Percentiles rank a stretch among this genome's conserved stretches.
These are phyloP conservation scores for Kluyveromyces starmeri DNA, from an alignment of 805 yeast species.

Conservation along the genomic window DNA sequence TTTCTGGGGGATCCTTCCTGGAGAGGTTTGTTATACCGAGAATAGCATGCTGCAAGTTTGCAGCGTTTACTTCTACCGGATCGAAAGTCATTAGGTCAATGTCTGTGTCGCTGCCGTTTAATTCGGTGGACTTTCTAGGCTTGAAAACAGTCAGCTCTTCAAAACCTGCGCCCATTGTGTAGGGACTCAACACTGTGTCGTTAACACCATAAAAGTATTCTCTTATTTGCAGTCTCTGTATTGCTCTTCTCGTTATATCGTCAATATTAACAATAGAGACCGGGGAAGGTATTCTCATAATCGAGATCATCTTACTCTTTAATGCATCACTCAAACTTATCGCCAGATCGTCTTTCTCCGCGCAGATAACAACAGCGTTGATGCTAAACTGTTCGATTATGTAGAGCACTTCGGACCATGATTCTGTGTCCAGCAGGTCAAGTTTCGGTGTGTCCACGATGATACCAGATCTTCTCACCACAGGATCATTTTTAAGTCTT, in stretches of 20 bases:
- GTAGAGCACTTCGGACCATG: slow-evolving; percentile 11
- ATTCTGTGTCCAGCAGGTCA: slow-evolving; percentile 12
- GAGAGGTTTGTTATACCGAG: slow-evolving; percentile 53
- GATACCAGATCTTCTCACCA: slow-evolving; percentile 27
- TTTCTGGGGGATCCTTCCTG: slow-evolving; percentile 38
- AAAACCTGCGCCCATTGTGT: slow-evolving; percentile 65
- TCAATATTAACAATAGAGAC: slow-evolving; percentile 74
- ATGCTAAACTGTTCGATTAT: slow-evolving; percentile 17
- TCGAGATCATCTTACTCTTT: slow-evolving; percentile 16
- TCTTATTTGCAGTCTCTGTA: slow-evolving; percentile 68
- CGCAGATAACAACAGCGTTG: slow-evolving; percentile 17
- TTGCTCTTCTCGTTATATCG: slow-evolving; percentile 54
- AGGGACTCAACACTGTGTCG: slow-evolving; percentile 67
- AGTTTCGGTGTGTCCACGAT: slow-evolving; percentile 26
- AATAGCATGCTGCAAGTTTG: slow-evolving; percentile 64
- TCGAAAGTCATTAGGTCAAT: slow-evolving; percentile 23
- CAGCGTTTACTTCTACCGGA: slow-evolving; percentile 38
- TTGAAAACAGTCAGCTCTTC: slow-evolving; percentile 54
- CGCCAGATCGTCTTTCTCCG: slow-evolving; percentile 10
- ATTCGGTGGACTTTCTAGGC: slow-evolving; percentile 32
- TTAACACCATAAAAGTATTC: slow-evolving; percentile 85
- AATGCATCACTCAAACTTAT: slow-evolving; percentile 13
- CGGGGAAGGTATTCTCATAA: slow-evolving; percentile 56
- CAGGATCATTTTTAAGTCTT: slow-evolving; percentile 20
- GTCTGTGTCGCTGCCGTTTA: slow-evolving; percentile 11